These are phyloP conservation scores for Pleurotus ostreatus DNA, from an alignment of 768 basidiomycete genomes.

Conservation along the genomic window DNA sequence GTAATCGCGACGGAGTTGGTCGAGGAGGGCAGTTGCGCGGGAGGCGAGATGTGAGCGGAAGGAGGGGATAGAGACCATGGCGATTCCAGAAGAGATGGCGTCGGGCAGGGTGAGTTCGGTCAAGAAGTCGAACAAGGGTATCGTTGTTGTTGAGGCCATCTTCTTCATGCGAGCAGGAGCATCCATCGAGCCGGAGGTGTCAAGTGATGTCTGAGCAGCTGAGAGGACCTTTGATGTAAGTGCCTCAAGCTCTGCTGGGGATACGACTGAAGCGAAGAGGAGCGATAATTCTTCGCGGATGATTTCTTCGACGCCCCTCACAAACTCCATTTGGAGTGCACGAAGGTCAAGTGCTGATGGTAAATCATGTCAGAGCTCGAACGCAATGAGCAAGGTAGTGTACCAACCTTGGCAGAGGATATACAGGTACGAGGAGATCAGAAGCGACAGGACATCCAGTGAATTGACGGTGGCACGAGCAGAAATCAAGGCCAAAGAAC, in stretches of 20 bases:
- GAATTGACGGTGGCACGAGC: constrained; percentile 77
- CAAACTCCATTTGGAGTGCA: constrained; percentile 63
- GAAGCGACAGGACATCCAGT: constrained; percentile 71
- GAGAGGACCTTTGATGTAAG: constrained; percentile 32
- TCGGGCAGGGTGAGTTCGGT: constrained; percentile 34
- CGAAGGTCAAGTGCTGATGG: constrained; percentile 69
- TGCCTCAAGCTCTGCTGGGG: constrained; percentile 23
- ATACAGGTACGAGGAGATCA: constrained; percentile 75
- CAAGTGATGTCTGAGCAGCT: constrained; percentile 50
- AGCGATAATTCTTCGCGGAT: constrained; percentile 44
- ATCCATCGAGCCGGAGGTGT: constrained; percentile 70
- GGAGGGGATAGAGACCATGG: constrained; percentile 32
- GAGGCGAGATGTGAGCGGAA: constrained; percentile 52
- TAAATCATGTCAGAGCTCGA: not conserved
- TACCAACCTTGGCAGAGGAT: constrained; percentile 58
- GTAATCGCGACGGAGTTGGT: constrained; percentile 48
- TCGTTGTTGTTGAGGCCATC: constrained; percentile 53
- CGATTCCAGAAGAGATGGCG: constrained; percentile 16
- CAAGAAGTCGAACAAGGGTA: constrained; percentile 42
- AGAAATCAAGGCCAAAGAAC: constrained; percentile 81
- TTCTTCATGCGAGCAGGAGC: constrained; percentile 60
- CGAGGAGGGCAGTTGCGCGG: constrained; percentile 41
- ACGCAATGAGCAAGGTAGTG: constrained; percentile 6
- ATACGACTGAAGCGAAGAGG: constrained; percentile 37
- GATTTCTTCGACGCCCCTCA: constrained; percentile 38